phyloP scores from a whole-genome alignment of 106 monocot genomes.

The Agapanthus africanus region DNA sequence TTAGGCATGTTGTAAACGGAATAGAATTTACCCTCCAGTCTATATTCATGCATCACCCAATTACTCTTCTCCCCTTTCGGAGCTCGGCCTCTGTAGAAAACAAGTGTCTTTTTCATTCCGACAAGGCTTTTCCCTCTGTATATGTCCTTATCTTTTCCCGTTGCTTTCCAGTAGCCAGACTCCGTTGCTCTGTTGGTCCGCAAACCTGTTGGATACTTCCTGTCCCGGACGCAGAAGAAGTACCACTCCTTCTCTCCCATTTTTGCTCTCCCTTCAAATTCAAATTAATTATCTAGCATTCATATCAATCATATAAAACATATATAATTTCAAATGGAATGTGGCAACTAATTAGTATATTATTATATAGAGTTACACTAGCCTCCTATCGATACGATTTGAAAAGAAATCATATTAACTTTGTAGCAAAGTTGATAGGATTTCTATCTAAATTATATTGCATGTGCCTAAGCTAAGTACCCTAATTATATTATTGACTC shows the following conservation, averaged over 20 bases:
- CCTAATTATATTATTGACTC: no score
- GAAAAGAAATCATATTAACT: no score
- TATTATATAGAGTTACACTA: no score
- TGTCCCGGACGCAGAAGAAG: constrained; percentile 64
- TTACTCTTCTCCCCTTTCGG: constrained; percentile 54
- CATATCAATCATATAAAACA: background rate
- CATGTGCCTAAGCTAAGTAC: no score
- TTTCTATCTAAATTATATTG: no score
- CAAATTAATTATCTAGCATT: background rate
- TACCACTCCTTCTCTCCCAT: constrained; percentile 89
- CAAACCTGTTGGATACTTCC: constrained; percentile 74
- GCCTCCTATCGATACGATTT: no score
- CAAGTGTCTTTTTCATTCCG: constrained; percentile 81
- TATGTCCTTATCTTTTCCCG: constrained; percentile 80
- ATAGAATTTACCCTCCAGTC: constrained; percentile 49
- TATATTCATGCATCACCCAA: constrained; percentile 80
- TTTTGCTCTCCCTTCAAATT: constrained; percentile 36
- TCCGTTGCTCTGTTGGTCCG: constrained; percentile 73
- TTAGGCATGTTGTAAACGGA: constrained; percentile 22
- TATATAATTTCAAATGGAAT: background rate
- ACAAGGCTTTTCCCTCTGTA: constrained; percentile 26
- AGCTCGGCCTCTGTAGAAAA: constrained; percentile 77
- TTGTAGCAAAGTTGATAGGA: no score
- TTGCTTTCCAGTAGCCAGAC: constrained; percentile 83
- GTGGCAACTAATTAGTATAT: no score